Evolutionary conservation across 208 protist species (phyloP).

Genomic region (Acanthamoeba royreba): DNA sequence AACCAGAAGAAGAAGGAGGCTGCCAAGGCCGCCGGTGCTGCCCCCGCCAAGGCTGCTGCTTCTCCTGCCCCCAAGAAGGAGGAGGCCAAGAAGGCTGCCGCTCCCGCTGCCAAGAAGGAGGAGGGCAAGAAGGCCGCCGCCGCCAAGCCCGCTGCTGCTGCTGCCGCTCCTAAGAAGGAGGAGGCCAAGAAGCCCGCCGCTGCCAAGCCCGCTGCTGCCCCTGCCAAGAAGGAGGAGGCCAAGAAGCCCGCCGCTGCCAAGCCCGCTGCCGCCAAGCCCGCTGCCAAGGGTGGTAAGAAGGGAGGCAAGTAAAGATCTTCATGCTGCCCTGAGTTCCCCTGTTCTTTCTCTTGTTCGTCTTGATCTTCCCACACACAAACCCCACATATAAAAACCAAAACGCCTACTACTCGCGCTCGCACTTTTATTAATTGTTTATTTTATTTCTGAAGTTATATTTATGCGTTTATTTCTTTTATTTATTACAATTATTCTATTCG

Average conservation of each 20-base stretch:
- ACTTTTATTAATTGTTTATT: not conserved
- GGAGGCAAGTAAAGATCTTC: not conserved
- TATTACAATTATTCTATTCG: too few species aligned
- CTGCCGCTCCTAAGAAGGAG: not conserved
- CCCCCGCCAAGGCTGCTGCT: not conserved
- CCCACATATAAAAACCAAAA: not conserved
- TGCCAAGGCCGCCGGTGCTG: not conserved
- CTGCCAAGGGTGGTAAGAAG: conserved; percentile 21
- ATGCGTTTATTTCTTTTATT: too few species aligned
- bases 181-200: not conserved
- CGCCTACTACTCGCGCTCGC: not conserved
- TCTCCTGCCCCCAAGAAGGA: not conserved
- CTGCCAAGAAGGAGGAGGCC: conserved; percentile 11
- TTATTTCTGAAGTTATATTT: too few species aligned
- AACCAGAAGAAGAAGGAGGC: conserved; percentile 15
- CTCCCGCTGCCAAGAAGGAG: not conserved
- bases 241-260: not conserved
- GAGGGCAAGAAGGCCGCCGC: not conserved
- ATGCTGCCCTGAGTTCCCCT: not conserved
- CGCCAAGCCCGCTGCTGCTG: not conserved
- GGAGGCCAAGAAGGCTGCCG: not conserved
- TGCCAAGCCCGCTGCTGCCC: not conserved
- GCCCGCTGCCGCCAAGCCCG: not conserved
- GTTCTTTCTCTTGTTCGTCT: not conserved
- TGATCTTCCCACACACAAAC: not conserved